A percentile compares a stretch with the other conserved stretches of the same genome.
phyloP scores from a whole-genome alignment of 352 stramenopile species.

The Phytopythium montanum region DNA sequence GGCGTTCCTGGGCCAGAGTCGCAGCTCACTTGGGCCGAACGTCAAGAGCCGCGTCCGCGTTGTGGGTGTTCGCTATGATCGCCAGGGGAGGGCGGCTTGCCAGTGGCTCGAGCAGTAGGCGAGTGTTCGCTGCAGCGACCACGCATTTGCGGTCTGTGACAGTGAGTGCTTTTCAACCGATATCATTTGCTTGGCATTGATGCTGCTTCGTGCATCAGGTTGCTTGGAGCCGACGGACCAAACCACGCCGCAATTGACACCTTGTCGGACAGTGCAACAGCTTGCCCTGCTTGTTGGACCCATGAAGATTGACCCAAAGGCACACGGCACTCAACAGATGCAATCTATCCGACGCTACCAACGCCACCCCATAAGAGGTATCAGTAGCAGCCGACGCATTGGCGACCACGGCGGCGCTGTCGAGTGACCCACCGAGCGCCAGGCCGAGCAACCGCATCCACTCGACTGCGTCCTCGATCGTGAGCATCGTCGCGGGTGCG shows the following conservation, averaged over 20 bases:
- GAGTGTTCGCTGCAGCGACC: background rate
- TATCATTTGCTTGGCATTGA: background rate
- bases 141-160: background rate
- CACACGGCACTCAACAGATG: no score
- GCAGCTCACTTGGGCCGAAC: background rate
- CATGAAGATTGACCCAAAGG: no score
- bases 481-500: constrained; percentile 61
- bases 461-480: constrained; percentile 65
- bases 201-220: background rate
- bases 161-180: background rate
- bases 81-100: background rate
- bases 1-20: background rate
- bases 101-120: background rate
- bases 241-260: no score
- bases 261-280: no score
- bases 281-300: no score
- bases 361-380: no score
- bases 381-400: background rate
- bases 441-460: constrained; percentile 52
- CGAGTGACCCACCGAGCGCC: constrained; percentile 51
- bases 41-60: constrained; percentile 1
- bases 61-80: background rate
- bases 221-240: no score
- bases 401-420: constrained; percentile 66
- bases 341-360: no score